Conservation (phyloP, 257 asterid genomes). For the Scutellaria galericulata region DNA sequence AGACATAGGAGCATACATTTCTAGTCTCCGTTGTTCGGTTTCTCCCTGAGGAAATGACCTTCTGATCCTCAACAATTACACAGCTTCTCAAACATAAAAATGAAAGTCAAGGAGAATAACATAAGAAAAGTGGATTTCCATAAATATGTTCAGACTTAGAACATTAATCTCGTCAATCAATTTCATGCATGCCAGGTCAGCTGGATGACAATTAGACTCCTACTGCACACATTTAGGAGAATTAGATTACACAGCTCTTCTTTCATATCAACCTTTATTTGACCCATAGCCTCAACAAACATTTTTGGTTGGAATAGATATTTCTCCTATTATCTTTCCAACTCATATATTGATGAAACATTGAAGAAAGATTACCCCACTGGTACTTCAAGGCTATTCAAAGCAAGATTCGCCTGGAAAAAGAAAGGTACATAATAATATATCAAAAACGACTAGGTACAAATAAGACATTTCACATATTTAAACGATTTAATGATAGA, state of each 20-base stretch:
- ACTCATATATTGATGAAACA: conserved; percentile 12
- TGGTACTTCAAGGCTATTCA: conserved; percentile 84
- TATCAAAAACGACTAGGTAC: background rate
- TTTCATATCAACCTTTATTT: conserved; percentile 16
- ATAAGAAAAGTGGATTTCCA: background rate
- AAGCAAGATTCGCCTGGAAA: conserved; percentile 75
- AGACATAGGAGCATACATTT: conserved; percentile 50
- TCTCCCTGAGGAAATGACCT: conserved; percentile 76
- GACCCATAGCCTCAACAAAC: conserved; percentile 3
- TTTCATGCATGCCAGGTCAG: conserved; percentile 1
- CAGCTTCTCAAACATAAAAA: conserved; percentile 51
- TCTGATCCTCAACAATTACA: conserved; percentile 65
- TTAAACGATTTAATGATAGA: background rate
- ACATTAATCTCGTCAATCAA: conserved; percentile 24
- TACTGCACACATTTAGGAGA: conserved; percentile 6
- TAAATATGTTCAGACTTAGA: conserved; percentile 25
- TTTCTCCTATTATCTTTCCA: conserved; percentile 18
- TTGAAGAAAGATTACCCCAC: conserved; percentile 60
- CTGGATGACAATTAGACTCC: conserved; percentile 22
- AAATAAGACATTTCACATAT: background rate
- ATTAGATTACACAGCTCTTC: conserved; percentile 17
- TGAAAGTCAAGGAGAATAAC: conserved; percentile 29
- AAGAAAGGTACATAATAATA: conserved; percentile 22
- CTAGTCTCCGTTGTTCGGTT: conserved; percentile 79
- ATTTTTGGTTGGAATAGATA: background rate